These are phyloP conservation scores for Yamadazyma kanchanaburiensis DNA, from an alignment of 1,139 yeast genomes.

Conservation along the genomic window DNA sequence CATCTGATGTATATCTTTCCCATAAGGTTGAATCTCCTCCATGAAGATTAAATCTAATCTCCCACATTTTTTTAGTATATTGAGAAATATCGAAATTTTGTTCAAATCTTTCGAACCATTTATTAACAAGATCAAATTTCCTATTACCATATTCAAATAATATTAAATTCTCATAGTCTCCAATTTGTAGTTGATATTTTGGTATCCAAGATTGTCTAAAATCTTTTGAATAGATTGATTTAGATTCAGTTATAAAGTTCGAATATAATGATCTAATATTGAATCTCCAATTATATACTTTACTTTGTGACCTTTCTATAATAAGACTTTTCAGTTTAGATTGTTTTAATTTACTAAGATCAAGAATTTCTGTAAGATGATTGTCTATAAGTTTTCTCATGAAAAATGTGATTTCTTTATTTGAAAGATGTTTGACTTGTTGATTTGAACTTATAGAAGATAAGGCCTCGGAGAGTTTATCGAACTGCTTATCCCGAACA, in stretches of 20 bases:
- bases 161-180: constrained; percentile 41
- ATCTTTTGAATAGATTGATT: constrained; percentile 19
- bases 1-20: constrained; percentile 21
- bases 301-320: constrained; percentile 2
- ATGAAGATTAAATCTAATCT: constrained; percentile 28
- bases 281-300: constrained; percentile 9
- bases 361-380: constrained; percentile 14
- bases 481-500: constrained; percentile 16
- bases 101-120: constrained; percentile 37
- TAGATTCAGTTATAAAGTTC: constrained; percentile 20
- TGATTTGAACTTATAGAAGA: constrained; percentile 14
- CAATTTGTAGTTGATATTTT: constrained; percentile 15
- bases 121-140: constrained; percentile 38
- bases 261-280: constrained; percentile 27
- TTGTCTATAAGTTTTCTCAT: constrained; percentile 20
- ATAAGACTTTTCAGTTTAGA: constrained; percentile 2
- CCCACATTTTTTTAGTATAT: constrained; percentile 36
- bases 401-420: constrained; percentile 23
- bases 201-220: constrained; percentile 10
- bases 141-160: constrained; percentile 30
- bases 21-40: constrained; percentile 35
- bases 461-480: constrained; percentile 19
- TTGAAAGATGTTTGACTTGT: constrained; percentile 6
- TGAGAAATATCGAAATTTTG: constrained; percentile 16
- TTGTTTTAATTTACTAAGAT: constrained; percentile 3